A percentile compares a stretch with the other conserved stretches of the same genome.
Conservation (phyloP, 345 rosid genomes). For the Arabidopsis suecica region DNA sequence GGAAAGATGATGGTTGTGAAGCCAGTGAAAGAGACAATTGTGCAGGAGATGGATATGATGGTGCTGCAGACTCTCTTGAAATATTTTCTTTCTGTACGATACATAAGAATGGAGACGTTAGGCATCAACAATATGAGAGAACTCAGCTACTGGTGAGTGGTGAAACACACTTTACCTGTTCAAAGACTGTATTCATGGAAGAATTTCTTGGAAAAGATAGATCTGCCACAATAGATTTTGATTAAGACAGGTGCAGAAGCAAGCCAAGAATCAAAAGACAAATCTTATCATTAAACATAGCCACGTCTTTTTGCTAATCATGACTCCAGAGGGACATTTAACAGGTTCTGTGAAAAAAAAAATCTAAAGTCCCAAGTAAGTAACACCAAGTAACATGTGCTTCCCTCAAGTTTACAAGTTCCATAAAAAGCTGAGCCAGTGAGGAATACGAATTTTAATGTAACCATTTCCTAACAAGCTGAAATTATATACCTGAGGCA, state of each 20-base stretch:
- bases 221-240: slow-evolving; percentile 54
- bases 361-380: background rate
- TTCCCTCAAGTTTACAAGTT: slow-evolving; percentile 15
- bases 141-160: background rate
- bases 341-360: background rate
- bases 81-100: slow-evolving; percentile 50
- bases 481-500: slow-evolving; percentile 65
- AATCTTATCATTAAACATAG: slow-evolving; percentile 8
- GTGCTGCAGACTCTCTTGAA: slow-evolving; percentile 54
- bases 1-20: slow-evolving; percentile 62
- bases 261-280: slow-evolving; percentile 26
- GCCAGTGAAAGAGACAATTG: slow-evolving; percentile 70
- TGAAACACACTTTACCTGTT: slow-evolving; percentile 62
- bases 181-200: slow-evolving; percentile 63
- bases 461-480: background rate
- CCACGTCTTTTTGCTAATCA: background rate
- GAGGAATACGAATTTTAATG: background rate
- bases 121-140: slow-evolving; percentile 21
- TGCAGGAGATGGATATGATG: slow-evolving; percentile 58
- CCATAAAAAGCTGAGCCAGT: slow-evolving; percentile 5
- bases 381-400: slow-evolving; percentile 10
- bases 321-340: background rate
- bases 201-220: slow-evolving; percentile 66
- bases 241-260: slow-evolving; percentile 23
- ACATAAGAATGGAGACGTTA: slow-evolving; percentile 22